Evolutionary conservation across 495 filamentous ascomycete species (phyloP), one percentile per base, ranked within the genome.

Genomic region (Neurospora cerealis): DNA sequence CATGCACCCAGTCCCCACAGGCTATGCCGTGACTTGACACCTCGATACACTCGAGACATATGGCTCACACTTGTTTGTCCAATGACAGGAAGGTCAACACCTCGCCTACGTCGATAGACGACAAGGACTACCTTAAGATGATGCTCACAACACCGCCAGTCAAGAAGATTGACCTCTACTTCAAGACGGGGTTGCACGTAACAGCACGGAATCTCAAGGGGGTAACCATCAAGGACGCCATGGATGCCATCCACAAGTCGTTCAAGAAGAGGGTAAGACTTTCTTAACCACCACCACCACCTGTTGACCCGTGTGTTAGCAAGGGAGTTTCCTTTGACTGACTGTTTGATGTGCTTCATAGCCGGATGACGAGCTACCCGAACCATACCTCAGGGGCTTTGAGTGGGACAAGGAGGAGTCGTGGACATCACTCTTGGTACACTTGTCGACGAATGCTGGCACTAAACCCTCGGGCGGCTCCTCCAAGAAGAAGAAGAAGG

Each of bases 371-470:
- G 94, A 97, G 80, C 85, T 97, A 70, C 89, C 93, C 19, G 84
- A 88, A 73, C 93, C 94, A 76, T 90, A 93, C 86, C 89, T 97
- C 75, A 90, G 90, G 75, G 94, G 94, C 73, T 97, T 97, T 86
- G 94, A 97, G 86, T 97, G 94, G 93, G 91, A 95, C 83, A 91
- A 93, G 81, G 92, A 96, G 76, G 93, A 95, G 83, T 93, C 87
- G 80, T 89, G 86, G 86, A 84, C 84, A 71, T 87, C 89, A 36
- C 86, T 97, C 75, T 86, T 93, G 74, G 93, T 97, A 72, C 93
- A 96, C 83, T 91, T 94, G 81, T 92, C 90, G 80, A 91, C 91
- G 78, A 87, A 91, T 78, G 82, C 83, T 13, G 89, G 87, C 39
- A 85, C 85, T 15, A 66, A 10, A 28, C 54, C 54, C 15, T 82